Evolutionary conservation across 73 alveolate species (phyloP).

Genomic region (Paramecium caudatum): DNA sequence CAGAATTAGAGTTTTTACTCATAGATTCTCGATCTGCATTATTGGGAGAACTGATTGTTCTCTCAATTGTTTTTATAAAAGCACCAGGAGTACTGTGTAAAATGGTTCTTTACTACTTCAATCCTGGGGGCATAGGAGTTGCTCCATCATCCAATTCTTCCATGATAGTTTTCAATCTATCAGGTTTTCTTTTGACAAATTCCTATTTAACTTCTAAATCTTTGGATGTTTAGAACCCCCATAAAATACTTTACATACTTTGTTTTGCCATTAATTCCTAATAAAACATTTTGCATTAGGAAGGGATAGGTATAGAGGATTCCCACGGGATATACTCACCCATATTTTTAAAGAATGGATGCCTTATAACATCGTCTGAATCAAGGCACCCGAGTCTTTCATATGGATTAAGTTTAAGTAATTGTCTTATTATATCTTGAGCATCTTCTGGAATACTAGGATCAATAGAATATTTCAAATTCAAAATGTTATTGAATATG

Average conservation of each 20-base stretch:
- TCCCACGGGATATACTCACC: slow-evolving; percentile 53
- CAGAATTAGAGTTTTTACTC: slow-evolving; percentile 8
- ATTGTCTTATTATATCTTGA: background rate
- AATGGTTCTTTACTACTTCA: too few species aligned
- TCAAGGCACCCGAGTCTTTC: slow-evolving; percentile 45
- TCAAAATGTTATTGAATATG: slow-evolving; percentile 9
- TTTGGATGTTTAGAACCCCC: background rate
- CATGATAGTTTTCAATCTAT: slow-evolving; percentile 18
- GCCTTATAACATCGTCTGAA: background rate
- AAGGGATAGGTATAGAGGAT: background rate
- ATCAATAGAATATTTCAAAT: slow-evolving; percentile 1
- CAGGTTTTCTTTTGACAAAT: background rate
- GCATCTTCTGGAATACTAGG: background rate
- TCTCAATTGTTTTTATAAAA: background rate
- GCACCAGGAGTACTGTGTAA: background rate
- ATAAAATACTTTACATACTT: slow-evolving; percentile 52
- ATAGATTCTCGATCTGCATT: too few species aligned
- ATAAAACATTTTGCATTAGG: background rate
- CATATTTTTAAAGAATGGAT: slow-evolving; percentile 17
- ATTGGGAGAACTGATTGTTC: too few species aligned
- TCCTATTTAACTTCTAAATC: slow-evolving; percentile 17
- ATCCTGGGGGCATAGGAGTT: background rate
- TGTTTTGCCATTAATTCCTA: slow-evolving; percentile 14
- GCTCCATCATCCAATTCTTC: slow-evolving; percentile 31
- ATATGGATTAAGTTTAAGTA: background rate